Conservation (phyloP, 495 filamentous ascomycete genomes). For the Copromyces sp. region DNA sequence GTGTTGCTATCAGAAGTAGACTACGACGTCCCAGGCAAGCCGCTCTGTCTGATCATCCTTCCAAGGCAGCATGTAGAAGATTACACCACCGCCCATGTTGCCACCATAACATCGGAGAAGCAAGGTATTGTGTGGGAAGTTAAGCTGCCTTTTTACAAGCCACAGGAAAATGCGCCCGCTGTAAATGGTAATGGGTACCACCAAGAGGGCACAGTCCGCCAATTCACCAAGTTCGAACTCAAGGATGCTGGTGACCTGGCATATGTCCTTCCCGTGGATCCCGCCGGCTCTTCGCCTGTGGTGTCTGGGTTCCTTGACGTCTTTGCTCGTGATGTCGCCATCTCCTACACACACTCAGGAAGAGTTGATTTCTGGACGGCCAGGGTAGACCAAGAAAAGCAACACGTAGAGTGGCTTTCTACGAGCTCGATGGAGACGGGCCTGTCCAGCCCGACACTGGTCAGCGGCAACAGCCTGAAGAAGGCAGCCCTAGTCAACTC, state of each 20-base stretch:
- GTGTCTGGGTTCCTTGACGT: slow-evolving; percentile 77
- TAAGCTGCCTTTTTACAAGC: slow-evolving; percentile 35
- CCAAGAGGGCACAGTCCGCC: slow-evolving; percentile 36
- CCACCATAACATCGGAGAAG: slow-evolving; percentile 73
- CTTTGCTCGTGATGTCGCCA: slow-evolving; percentile 79
- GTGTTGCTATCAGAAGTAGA: slow-evolving; percentile 44
- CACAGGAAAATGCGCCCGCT: slow-evolving; percentile 14
- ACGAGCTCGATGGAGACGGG: slow-evolving; percentile 78
- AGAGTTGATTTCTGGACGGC: slow-evolving; percentile 80
- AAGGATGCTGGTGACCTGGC: slow-evolving; percentile 62
- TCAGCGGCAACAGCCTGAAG: slow-evolving; percentile 75
- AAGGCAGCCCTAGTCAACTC: slow-evolving; percentile 79
- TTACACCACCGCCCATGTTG: slow-evolving; percentile 53
- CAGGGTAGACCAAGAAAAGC: slow-evolving; percentile 47
- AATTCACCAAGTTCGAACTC: slow-evolving; percentile 66
- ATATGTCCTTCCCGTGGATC: slow-evolving; percentile 83
- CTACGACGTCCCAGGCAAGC: slow-evolving; percentile 59
- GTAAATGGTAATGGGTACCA: slow-evolving; percentile 17
- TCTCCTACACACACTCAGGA: slow-evolving; percentile 73
- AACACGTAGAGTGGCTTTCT: slow-evolving; percentile 67
- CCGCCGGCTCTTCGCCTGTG: slow-evolving; percentile 62
- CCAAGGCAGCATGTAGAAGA: slow-evolving; percentile 50
- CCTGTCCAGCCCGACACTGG: slow-evolving; percentile 60
- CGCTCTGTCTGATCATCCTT: slow-evolving; percentile 71
- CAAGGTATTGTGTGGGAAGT: slow-evolving; percentile 83